Evolutionary conservation across 2,329 filamentous ascomycete species (phyloP), one percentile per base, ranked within the genome.

Genomic region (Penicillium sp.): DNA sequence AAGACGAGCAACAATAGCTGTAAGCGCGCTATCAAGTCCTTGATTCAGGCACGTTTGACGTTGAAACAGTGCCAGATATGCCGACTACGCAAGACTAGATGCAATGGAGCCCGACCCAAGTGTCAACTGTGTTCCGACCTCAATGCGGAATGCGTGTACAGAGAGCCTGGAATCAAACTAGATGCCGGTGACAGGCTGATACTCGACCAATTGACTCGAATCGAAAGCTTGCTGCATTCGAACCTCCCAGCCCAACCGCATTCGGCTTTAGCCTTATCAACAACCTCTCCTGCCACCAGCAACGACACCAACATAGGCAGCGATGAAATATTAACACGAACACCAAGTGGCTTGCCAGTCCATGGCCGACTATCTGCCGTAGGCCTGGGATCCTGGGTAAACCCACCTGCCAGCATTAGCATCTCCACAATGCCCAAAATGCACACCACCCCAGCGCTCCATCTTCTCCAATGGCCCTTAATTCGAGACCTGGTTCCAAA

Each of bases 151-250:
- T 94, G 90, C 72, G 82, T 92, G 60, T 94, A 94, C 72, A 84
- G 90, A 59, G 90, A 94, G 70, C 90, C 90, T 6, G 89, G 89
- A 3, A 90, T 93, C 77, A 94, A 94, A 75, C 83, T 94, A 9
- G 90, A 94, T 70, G 89, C 89, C 34, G 90, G 90, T 60, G 90
- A 93, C 77, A 93, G 92, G 75, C 79, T 94, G 53, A 94, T 94
- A 57, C 77, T 94, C 36, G 90, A 93, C 69, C 87, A 88, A 52
- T 79, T 94, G 34, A 85, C 82, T 63, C 85, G 88, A 49, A 92
- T 94, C 65, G 90, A 94, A 72, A 88, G 81, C 47, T 77, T 94
- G 42, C 79, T 94, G n/a, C 88, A 92, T 69, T 85, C 87, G 59
- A 88, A 79, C 60, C 76, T 91, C 61, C 77, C 81, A 18, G 69